Base-by-base conservation (phyloP, 306 rosid species). In the Quercus mongolica region DNA sequence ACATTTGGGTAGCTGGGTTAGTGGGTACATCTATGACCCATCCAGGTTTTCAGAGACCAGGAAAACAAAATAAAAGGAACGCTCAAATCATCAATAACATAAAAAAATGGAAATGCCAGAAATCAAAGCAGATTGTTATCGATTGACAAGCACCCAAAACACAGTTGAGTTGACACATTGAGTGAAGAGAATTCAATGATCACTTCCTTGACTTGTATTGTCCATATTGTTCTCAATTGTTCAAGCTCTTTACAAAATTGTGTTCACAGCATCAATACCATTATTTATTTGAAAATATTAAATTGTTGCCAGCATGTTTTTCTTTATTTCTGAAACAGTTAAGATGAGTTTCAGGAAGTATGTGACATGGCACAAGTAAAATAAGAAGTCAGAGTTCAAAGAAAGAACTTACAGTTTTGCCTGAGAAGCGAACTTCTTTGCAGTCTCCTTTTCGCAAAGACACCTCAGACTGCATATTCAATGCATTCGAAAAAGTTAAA, bases 381-480 rank as follows among this genome's bases (percentile, higher is more conserved):
- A 31, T 20, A 81, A 75, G 75, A 49, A 58, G 56, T 46, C 25
- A 56, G 71, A 12, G 38, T 78, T 57, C 69, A 44, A 74, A 63
- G 65, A 68, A 54, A 77, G 74, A 19, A 82, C 90, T 85, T 83
- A 89, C 90, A 56, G 89, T 89, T 85, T 89, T 89, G 69, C 83
- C 84, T 35, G 89, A 82, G 79, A 89, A 89, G 72, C 87, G 89
- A 51, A 89, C 81, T 87, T 89, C 87, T 79, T 89, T 89, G 71
- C 72, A 46, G 55, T 55, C 80, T 35, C 81, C 88, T 33, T 71
- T 19, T 55, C 82, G 82, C 76, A 89, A 78, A 69, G 80, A 74
- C 76, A 28, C 58, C 71, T 87, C 83, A 58, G 82, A 62, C 92
- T 89, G 89, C 81, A 82, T 41, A 20, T 57, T 51, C 56, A 72